Evolutionary conservation across 148 eudicot genomes (phyloP).

Genomic region (Rhododendron simsii): DNA sequence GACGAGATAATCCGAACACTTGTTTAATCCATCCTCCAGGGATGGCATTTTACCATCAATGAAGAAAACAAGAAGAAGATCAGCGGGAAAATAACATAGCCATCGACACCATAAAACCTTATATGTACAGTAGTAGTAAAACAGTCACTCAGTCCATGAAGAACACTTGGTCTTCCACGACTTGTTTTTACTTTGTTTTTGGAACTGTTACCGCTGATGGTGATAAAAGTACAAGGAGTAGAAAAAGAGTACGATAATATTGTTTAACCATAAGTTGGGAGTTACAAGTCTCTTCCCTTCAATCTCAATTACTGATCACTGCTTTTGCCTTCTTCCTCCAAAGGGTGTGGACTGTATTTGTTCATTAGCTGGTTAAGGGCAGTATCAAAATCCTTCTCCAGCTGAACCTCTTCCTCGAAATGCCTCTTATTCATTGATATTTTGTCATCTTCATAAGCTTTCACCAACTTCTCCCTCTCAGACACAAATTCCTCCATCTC

Average conservation of each 20-base stretch:
- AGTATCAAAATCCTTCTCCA: constrained; percentile 44
- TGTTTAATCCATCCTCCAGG: no score
- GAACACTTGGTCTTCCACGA: background rate
- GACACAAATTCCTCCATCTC: constrained; percentile 48
- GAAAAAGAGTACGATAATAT: background rate
- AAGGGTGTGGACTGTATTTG: constrained; percentile 32
- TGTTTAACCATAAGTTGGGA: background rate
- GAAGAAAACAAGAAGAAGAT: no score
- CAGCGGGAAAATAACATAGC: no score
- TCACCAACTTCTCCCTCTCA: constrained; percentile 41
- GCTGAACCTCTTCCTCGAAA: constrained; percentile 42
- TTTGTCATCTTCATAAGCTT: constrained; percentile 32
- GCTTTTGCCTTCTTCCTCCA: background rate
- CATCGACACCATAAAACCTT: no score
- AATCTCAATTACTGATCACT: background rate
- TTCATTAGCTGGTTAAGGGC: constrained; percentile 41
- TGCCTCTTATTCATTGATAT: constrained; percentile 48
- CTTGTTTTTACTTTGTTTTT: background rate
- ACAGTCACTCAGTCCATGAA: no score
- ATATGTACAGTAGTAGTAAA: no score
- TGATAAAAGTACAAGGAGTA: background rate
- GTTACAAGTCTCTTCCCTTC: background rate
- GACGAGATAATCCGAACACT: no score
- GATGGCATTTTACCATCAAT: no score
- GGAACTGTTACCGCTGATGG: constrained; percentile 27